Evolutionary conservation across 2,329 filamentous ascomycete genomes (phyloP).

Genomic region (Orbilia ellipsospora): DNA sequence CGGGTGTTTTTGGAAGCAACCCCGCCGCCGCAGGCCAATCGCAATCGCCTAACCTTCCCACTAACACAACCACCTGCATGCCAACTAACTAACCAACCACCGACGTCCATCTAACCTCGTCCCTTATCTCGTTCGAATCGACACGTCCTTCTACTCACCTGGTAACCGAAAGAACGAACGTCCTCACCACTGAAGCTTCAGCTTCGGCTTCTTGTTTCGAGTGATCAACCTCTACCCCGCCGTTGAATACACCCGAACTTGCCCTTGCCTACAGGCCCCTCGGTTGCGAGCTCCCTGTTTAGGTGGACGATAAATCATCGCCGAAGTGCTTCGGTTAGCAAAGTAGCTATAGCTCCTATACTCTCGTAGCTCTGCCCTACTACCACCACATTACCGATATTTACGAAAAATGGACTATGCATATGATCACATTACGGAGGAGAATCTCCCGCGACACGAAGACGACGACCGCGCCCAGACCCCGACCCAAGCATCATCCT

Average conservation of each 20-base stretch:
- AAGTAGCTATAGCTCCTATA: not conserved
- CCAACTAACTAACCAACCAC: constrained; percentile 16
- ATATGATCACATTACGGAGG: constrained; percentile 95
- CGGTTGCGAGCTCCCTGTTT: constrained; percentile 3
- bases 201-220: not conserved
- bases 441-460: constrained; percentile 73
- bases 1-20: constrained; percentile 35
- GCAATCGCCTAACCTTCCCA: constrained; percentile 25
- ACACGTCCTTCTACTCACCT: constrained; percentile 3
- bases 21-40: constrained; percentile 38
- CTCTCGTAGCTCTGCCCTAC: not conserved
- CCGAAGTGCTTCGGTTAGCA: no score
- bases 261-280: not conserved
- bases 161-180: not conserved
- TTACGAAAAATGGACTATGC: constrained; percentile 83
- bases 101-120: constrained; percentile 3
- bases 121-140: constrained; percentile 5
- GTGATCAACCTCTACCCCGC: not conserved
- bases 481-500: constrained; percentile 56
- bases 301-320: no score
- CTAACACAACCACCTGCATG: constrained; percentile 15
- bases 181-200: not conserved
- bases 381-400: not conserved
- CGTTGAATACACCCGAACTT: not conserved
- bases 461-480: constrained; percentile 63